Evolutionary conservation across 768 basidiomycete species (phyloP), one percentile per base, ranked within the genome.

Genomic region (Mycena vulgaris): DNA sequence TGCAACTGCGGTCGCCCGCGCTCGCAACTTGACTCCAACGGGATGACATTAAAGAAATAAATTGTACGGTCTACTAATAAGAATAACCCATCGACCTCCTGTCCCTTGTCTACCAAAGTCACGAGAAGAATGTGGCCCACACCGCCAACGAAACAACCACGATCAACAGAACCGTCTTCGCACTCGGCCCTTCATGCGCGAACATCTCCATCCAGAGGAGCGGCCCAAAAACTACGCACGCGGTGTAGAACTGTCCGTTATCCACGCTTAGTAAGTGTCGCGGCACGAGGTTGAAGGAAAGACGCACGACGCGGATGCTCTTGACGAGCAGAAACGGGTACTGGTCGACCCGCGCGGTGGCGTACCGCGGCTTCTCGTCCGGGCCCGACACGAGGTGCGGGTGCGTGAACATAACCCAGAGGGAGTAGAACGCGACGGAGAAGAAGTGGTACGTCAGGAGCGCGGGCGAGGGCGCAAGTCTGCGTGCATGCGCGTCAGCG

Each of bases 391-490:
- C 63, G 13, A 65, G 77, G 10, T 68, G 78, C 40, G 83, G 80
- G 65, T 82, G 89, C 11, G 90, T 92, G 81, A 98, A 96, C 81
- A 98, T 86, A 58, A 93, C 85, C 90, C 92, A 99, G 77, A 98
- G 92, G 2, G 96, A 91, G 82, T 98, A 99, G 73, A 99, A 88
- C 0, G 98, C 98, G 72, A 99, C 98, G 30, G 88, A 83, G 86
- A 97, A 99, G 83, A 99, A 99, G 84, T 99, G 98, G 76, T 89
- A 89, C 73, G 92, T 89, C 23, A 99, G 90, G 51, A 95, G 83
- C 14, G 89, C 70, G 0, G 96, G 95, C n/a, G 93, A 92, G 7
- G 94, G 92, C 1, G 89, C 85, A 68, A 97, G 88, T 16, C 96
- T 97, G 76, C 19, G 48, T 4, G 19, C 25, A 35, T 8, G 21